phyloP scores from a whole-genome alignment of 2,329 filamentous ascomycete species.

The Bisporella sp. region DNA sequence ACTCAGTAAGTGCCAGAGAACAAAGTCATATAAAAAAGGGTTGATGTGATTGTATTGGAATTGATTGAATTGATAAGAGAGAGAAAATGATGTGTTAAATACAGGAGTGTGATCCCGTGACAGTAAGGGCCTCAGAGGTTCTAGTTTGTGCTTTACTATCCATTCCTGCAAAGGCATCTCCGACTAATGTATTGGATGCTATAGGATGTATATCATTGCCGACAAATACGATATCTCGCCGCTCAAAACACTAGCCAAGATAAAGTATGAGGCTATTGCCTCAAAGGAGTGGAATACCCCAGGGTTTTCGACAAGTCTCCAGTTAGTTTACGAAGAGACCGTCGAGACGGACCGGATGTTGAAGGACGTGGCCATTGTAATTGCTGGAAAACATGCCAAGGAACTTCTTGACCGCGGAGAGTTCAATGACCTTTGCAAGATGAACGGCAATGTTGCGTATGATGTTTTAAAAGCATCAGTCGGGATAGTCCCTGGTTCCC shows the following conservation, averaged over 20 bases:
- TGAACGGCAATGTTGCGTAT: conserved; percentile 6
- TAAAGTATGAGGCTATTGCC: conserved; percentile 1
- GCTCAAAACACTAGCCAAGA: conserved; percentile 6
- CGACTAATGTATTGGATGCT: conserved; percentile 1
- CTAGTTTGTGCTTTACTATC: background rate
- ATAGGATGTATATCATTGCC: conserved; percentile 9
- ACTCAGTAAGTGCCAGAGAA: too few relatives aligned
- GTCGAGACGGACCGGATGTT: conserved; percentile 3
- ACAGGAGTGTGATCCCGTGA: background rate
- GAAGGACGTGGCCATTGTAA: background rate
- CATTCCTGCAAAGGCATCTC: background rate
- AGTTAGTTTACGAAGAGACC: conserved; percentile 9
- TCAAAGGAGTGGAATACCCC: conserved; percentile 1
- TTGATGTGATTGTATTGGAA: too few relatives aligned
- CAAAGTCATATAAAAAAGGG: too few relatives aligned
- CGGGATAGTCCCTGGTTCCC: background rate
- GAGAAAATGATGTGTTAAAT: too few relatives aligned
- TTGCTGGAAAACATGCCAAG: background rate
- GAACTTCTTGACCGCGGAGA: conserved; percentile 4
- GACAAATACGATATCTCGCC: conserved; percentile 10
- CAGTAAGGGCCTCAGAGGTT: background rate
- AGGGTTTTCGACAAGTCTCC: conserved; percentile 4
- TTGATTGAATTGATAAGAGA: too few relatives aligned
- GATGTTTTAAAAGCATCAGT: background rate
- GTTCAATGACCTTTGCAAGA: conserved; percentile 6